These are phyloP conservation scores for Trichopus zeylanicus DNA, from an alignment of 116 monocot genomes.

Conservation along the genomic window DNA sequence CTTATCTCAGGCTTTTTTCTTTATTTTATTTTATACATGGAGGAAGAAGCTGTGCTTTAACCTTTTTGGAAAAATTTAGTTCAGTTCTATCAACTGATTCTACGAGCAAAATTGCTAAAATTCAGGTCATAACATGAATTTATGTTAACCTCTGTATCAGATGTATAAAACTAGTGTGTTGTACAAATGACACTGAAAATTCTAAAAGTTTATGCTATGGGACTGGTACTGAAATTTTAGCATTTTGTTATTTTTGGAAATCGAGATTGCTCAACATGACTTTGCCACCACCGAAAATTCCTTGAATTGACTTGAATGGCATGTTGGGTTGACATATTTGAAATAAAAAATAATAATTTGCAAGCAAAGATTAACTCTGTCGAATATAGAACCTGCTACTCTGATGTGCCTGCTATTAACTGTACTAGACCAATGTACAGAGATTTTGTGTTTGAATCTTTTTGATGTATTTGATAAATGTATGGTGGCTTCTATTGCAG, in stretches of 20 bases:
- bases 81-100: background rate
- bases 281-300: too few relatives aligned
- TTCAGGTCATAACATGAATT: background rate
- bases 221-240: too few relatives aligned
- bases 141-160: background rate
- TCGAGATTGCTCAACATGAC: too few relatives aligned
- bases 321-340: too few relatives aligned
- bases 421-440: background rate
- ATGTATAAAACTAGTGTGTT: too few relatives aligned
- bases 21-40: background rate
- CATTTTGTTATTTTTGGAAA: too few relatives aligned
- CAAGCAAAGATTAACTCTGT: background rate
- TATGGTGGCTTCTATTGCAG: constrained; percentile 18
- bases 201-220: too few relatives aligned
- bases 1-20: background rate
- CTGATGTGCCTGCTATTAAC: background rate
- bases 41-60: background rate
- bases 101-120: background rate
- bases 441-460: background rate
- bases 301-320: too few relatives aligned
- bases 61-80: background rate
- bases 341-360: background rate
- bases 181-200: too few relatives aligned
- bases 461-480: background rate
- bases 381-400: background rate